Evolutionary conservation across 1,284 basidiomycete genomes (phyloP).

Genomic region (Fomitopsis schrenkii): DNA sequence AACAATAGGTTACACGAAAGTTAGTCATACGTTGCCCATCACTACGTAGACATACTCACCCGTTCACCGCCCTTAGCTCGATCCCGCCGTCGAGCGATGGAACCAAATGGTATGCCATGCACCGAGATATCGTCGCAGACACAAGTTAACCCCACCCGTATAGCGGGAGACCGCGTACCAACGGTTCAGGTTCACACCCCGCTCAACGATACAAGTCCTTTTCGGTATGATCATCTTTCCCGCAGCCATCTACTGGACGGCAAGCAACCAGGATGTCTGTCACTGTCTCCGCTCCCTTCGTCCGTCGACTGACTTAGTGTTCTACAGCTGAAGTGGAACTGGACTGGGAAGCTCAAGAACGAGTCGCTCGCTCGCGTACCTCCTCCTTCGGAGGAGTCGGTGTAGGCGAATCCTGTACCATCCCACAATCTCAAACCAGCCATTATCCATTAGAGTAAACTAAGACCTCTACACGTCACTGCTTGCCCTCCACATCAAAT

Average conservation of each 20-base stretch:
- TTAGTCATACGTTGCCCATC: not conserved
- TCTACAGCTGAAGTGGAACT: conserved; percentile 32
- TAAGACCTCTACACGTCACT: not conserved
- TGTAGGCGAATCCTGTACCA: conserved; percentile 10
- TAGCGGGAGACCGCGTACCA: conserved; percentile 80
- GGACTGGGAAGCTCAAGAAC: conserved; percentile 34
- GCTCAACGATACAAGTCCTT: conserved; percentile 51
- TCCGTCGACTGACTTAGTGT: not conserved
- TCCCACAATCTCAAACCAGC: not conserved
- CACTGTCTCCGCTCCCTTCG: not conserved
- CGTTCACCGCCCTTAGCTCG: conserved; percentile 41
- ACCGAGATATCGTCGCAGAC: conserved; percentile 3
- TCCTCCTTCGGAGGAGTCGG: conserved; percentile 13
- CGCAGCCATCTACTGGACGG: conserved; percentile 37
- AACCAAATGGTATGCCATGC: conserved; percentile 57
- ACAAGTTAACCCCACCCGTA: not conserved
- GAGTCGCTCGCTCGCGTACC: conserved; percentile 26
- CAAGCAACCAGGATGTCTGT: conserved; percentile 33
- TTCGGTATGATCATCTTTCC: conserved; percentile 46
- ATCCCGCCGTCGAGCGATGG: conserved; percentile 81
- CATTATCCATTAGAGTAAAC: conserved; percentile 3
- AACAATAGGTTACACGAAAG: conserved; percentile 19
- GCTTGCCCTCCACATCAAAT: conserved; percentile 38
- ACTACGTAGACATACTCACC: not conserved
- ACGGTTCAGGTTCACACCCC: conserved; percentile 73